Percentiles rank a stretch among this genome's conserved stretches.
phyloP scores from a whole-genome alignment of 2,329 filamentous ascomycete genomes.

The Cladophialophora immunda region DNA sequence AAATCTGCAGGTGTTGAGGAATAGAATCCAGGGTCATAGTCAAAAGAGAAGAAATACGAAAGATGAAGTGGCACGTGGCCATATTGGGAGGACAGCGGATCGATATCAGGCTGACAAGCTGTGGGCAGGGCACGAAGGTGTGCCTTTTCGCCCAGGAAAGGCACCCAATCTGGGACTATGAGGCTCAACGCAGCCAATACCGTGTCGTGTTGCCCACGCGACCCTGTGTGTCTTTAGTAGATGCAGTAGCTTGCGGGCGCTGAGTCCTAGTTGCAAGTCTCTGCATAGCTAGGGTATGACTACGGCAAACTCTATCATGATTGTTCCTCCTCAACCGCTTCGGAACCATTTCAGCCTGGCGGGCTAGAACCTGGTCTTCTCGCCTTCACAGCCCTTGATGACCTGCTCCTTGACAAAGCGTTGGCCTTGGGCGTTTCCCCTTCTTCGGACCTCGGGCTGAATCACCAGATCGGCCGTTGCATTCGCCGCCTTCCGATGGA shows the following conservation, averaged over 20 bases:
- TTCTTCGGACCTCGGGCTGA: not conserved
- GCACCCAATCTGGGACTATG: not conserved
- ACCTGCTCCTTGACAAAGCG: not conserved
- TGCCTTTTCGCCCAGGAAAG: too few relatives aligned
- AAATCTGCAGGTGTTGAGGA: too few relatives aligned
- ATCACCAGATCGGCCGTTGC: not conserved
- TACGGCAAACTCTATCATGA: too few relatives aligned
- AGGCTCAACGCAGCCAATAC: not conserved
- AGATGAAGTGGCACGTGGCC: too few relatives aligned
- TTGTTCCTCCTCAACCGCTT: too few relatives aligned
- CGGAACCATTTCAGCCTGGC: not conserved
- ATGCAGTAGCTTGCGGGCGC: not conserved
- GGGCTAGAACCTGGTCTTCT: not conserved
- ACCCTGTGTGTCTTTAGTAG: not conserved
- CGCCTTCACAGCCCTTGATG: not conserved
- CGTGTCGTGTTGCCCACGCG: not conserved
- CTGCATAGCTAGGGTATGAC: too few relatives aligned
- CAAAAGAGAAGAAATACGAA: too few relatives aligned
- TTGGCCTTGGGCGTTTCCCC: not conserved
- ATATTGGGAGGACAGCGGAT: too few relatives aligned
- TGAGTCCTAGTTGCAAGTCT: not conserved
- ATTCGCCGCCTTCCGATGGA: not conserved
- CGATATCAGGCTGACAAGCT: too few relatives aligned
- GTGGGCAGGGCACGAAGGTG: not conserved
- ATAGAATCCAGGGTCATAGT: too few relatives aligned